Evolutionary conservation across 257 asterid species (phyloP), one percentile per base, ranked within the genome.

Genomic region (Galeopsis tetrahit): DNA sequence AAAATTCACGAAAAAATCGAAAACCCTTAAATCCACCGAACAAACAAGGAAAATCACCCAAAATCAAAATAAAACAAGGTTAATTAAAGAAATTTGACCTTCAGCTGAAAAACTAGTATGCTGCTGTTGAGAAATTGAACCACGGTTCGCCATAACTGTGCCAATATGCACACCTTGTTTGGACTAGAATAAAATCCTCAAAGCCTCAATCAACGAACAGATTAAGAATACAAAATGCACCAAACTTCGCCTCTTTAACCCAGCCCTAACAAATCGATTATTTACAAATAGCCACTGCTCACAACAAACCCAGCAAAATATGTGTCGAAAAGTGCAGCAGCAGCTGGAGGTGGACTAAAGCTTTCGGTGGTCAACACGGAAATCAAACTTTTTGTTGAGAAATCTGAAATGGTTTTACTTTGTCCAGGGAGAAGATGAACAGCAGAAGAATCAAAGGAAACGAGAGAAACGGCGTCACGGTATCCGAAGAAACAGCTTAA

Each of bases 401-500:
- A 65, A 33, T 57, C 65, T 59, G 72, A 70, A 11, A 34, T 3
- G 1, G 14, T 10, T 9, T 33, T 4, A 43, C 21, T 71, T 58
- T 66, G 6, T 53, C 66, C 61, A 10, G 2, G 34, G 43, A 39
- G 40, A 10, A 51, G 34, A 5, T 35, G 80, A 38, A 56, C 17
- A 43, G 17, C 6, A 34, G 63, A 10, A 34, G 63, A 10, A 17
- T 53, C 13, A 17, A 8, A 74, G 74, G 51, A 55, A 21, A 66
- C 21, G 66, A 39, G 72, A 69, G 77, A 73, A 82, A 80, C 76
- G 77, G 80, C 56, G 69, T 51, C 71, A 52, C 69, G 33, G 86
- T 60, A 71, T 75, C 84, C 79, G 60, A 65, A 87, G 77, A 77
- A 83, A 77, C 85, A 81, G 92, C 87, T 77, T 53, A 85, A 77